Evolutionary conservation across 202 grass and related monocot genomes (phyloP).

Genomic region (Setaria italica): DNA sequence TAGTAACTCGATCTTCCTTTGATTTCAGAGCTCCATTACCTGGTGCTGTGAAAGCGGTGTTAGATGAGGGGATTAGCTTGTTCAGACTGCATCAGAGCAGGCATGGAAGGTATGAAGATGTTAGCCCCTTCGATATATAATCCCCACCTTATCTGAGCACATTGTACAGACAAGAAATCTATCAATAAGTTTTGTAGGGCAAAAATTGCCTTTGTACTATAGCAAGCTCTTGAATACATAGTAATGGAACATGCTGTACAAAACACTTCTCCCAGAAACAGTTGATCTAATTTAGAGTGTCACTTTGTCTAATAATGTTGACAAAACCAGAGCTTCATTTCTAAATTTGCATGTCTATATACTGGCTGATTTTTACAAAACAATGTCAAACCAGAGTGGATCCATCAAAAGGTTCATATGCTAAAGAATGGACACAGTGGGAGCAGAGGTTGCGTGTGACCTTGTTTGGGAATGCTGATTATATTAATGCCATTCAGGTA

Average conservation of each 20-base stretch:
- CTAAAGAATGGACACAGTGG: constrained; percentile 87
- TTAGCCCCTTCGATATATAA: background rate
- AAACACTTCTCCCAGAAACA: background rate
- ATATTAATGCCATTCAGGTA: constrained; percentile 91
- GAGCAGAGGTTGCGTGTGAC: constrained; percentile 72
- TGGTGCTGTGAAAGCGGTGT: constrained; percentile 66
- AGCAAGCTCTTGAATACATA: background rate
- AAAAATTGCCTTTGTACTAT: background rate
- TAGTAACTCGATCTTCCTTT: constrained; percentile 31
- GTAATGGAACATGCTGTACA: background rate
- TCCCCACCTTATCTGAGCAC: background rate
- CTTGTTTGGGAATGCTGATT: constrained; percentile 70
- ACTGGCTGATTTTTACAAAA: constrained; percentile 44
- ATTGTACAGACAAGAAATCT: background rate
- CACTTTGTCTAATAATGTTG: constrained; percentile 14
- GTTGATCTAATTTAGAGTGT: constrained; percentile 4
- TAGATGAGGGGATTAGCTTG: constrained; percentile 88
- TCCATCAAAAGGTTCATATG: constrained; percentile 91
- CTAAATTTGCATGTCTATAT: constrained; percentile 15
- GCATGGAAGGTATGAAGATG: constrained; percentile 87
- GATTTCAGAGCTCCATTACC: constrained; percentile 74
- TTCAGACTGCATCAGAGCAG: constrained; percentile 86
- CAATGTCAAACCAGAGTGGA: constrained; percentile 67
- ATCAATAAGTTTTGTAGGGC: background rate
- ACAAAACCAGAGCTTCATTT: constrained; percentile 9